Base-by-base conservation (phyloP, 345 rosid genomes). In the Arabis hirsuta region DNA sequence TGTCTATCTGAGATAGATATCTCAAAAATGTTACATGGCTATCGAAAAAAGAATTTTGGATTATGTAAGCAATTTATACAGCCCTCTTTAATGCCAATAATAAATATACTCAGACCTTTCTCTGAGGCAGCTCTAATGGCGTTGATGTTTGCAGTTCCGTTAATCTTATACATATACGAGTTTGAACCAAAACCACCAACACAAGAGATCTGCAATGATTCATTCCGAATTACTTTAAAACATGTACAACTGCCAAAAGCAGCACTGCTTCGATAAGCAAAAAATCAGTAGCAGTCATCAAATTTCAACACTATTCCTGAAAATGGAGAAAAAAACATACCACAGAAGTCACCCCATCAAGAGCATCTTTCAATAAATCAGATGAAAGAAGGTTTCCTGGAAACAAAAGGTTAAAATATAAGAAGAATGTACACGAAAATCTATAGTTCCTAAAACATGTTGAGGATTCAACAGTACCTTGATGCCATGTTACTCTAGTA, bases 171-270 rank as follows among this genome's bases (percentile, higher is more conserved):
- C 99, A 96, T 96, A 52, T 88, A 76, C 52, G 98, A 83, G 74
- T 90, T 85, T 42, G 98, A 90, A 71, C 99, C 99, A 80, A 96
- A 96, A 55, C 98, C 97, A 34, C 99, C 98, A 61, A 90, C 87
- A 64, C 97, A 96, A 43, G 99, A 96, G 12, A 96, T 83, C 99
- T 96, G 77, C 16, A 77, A 57, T 19, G 36, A 46, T 73, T 46
- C 46, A 66, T 57, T 54, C 60, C 34, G 0, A 62, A 47, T 50
- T 24, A 60, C 31, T 55, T 41, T n/a, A 1, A 31, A 55, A 42
- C 41, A 55, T n/a, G 20, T 16, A 46, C 34, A 45, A 22, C 12
- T 41, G 42, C 43, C 14, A 29, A 57, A 47, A 14, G 51, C 13
- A 39, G 32, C 3, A 51, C 9, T 62, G 53, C 26, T 68, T 38